Conservation (phyloP, 1,139 yeast species). For the Hemisphaericaspora xylofermentans region DNA sequence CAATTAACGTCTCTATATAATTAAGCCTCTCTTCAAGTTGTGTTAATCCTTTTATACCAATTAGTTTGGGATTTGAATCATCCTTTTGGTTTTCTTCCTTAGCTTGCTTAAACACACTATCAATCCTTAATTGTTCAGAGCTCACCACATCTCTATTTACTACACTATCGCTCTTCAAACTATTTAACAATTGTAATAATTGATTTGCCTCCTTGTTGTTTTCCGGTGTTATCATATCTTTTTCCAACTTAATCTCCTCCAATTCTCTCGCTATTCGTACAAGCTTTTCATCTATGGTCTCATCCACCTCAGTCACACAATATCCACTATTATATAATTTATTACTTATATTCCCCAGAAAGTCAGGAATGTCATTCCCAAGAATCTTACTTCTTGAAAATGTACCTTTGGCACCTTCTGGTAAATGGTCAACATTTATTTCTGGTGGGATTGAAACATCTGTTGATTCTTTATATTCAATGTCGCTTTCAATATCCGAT, state of each 20-base stretch:
- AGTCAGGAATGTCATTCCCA: conserved; percentile 25
- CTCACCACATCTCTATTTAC: neutral
- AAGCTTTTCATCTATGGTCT: conserved; percentile 43
- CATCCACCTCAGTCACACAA: conserved; percentile 24
- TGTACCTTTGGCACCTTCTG: conserved; percentile 21
- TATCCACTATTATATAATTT: conserved; percentile 28
- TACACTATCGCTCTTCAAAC: conserved; percentile 3
- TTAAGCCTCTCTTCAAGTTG: conserved; percentile 25
- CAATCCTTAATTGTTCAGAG: conserved; percentile 1
- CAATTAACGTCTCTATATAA: conserved; percentile 23
- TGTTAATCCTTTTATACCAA: conserved; percentile 3
- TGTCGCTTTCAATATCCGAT: conserved; percentile 45
- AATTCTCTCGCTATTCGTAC: conserved; percentile 47
- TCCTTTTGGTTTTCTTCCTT: neutral
- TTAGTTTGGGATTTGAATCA: neutral
- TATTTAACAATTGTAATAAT: conserved; percentile 10
- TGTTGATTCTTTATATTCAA: neutral
- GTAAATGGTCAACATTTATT: conserved; percentile 12
- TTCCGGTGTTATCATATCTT: neutral
- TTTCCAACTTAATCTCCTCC: conserved; percentile 28
- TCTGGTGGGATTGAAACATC: conserved; percentile 7
- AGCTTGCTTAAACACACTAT: conserved; percentile 2
- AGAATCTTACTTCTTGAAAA: conserved; percentile 18
- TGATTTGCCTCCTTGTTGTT: conserved; percentile 4
- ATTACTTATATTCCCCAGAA: conserved; percentile 34